phyloP scores from a whole-genome alignment of 352 stramenopile species.

The Pythium insidiosum region DNA sequence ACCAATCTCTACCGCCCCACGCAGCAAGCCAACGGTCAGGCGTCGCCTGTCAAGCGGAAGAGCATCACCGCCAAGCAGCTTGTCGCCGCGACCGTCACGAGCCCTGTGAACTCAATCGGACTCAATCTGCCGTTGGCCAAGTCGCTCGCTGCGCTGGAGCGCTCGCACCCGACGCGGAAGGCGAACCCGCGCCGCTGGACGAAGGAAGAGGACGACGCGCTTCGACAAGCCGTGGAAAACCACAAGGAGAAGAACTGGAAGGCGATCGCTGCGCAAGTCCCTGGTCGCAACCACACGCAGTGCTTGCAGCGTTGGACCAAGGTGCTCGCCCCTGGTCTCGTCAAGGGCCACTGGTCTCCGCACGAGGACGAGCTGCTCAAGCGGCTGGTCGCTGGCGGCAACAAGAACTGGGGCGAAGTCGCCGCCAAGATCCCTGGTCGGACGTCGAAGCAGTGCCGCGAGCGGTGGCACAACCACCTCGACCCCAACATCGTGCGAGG shows the following conservation, averaged over 20 bases:
- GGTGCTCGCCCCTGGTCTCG: conserved; percentile 77
- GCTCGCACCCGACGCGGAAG: conserved; percentile 45
- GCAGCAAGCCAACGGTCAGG: conserved; percentile 14
- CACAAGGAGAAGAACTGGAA: conserved; percentile 91
- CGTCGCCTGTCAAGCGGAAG: conserved; percentile 67
- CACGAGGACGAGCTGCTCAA: conserved; percentile 82
- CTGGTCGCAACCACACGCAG: conserved; percentile 86
- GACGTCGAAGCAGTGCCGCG: conserved; percentile 87
- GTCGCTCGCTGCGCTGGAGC: conserved; percentile 19
- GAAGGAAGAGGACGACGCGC: conserved; percentile 83
- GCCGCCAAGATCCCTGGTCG: conserved; percentile 77
- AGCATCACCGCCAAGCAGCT: conserved; percentile 73
- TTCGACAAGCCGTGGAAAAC: conserved; percentile 77
- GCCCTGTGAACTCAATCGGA: conserved; percentile 2
- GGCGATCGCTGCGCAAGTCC: conserved; percentile 82
- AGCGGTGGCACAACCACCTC: conserved; percentile 88
- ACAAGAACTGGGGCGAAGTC: conserved; percentile 87
- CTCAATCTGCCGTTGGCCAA: conserved; percentile 20
- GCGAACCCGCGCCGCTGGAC: conserved; percentile 80
- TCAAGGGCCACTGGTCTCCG: conserved; percentile 89
- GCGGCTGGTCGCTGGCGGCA: conserved; percentile 66
- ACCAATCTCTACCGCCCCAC: conserved; percentile 16
- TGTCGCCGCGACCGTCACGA: conserved; percentile 20
- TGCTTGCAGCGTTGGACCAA: conserved; percentile 90
- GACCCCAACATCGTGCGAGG: conserved; percentile 86